Percentiles rank a stretch among this genome's conserved stretches.
phyloP scores from a whole-genome alignment of 2,329 filamentous ascomycete species.

The Ophiostoma sp. region DNA sequence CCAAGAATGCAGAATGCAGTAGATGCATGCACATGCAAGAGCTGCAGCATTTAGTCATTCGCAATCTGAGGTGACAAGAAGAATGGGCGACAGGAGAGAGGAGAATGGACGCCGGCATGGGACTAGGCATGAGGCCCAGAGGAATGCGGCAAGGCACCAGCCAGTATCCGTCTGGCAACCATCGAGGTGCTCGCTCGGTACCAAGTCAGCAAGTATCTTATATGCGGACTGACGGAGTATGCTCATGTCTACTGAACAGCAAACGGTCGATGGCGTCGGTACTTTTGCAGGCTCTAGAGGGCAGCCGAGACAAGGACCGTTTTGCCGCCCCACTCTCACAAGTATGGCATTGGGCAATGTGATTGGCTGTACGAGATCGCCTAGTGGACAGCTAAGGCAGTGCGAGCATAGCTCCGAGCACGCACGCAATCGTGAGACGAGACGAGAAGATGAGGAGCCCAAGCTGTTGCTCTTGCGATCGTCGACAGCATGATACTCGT shows the following conservation, averaged over 20 bases:
- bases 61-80: not conserved
- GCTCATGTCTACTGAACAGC: not conserved
- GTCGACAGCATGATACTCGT: too few species aligned
- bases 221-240: too few species aligned
- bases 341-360: not conserved
- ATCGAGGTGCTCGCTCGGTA: not conserved
- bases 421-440: too few species aligned
- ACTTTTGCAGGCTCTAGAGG: not conserved
- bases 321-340: not conserved
- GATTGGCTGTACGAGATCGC: not conserved
- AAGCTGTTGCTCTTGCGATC: too few species aligned
- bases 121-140: not conserved
- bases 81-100: not conserved
- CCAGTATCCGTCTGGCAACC: slow-evolving; percentile 4
- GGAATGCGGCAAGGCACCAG: not conserved
- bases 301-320: not conserved
- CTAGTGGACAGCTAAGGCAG: not conserved
- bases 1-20: not conserved
- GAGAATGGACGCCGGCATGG: not conserved
- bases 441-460: too few species aligned
- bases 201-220: not conserved
- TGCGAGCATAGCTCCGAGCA: not conserved
- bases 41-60: not conserved
- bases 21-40: slow-evolving; percentile 11
- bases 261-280: slow-evolving; percentile 4